Base-by-base conservation (phyloP, 2,329 filamentous ascomycete species). In the Aspergillus quadricinctus region DNA sequence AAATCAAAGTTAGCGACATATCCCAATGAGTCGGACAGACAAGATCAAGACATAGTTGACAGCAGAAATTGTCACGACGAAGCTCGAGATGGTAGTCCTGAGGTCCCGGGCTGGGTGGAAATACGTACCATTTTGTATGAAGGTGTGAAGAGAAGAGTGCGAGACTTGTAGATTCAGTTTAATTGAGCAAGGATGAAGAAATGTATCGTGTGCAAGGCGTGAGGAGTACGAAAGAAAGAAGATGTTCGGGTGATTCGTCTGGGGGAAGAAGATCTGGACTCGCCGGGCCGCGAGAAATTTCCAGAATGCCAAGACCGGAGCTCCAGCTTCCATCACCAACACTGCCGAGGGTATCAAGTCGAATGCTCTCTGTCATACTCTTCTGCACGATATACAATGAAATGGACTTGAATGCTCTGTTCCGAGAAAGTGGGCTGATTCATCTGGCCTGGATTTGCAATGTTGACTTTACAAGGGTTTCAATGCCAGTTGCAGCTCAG, bases 231-330 rank as follows among this genome's bases (percentile, higher is more conserved):
- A 66, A 66, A 65, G 63, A 64, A 62, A 70, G 61, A 65, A 64
- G 64, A 66, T 29, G 40, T 53, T 43, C 27, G 50, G 63, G 56
- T 59, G 61, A 64, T 56, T 60, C 53, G 64, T 67, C 64, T 63
- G 68, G 68, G 64, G 63, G 63, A 70, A 64, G 64, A 68, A 68
- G 68, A 70, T 67, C 67, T 65, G 65, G 66, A 64, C 60, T 69
- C 60, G 58, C 48, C 48, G 49, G 53, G 52, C 59, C 60, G 62
- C 66, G 72, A 74, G 72, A 75, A 75, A 74, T 75, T 75, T 75
- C 72, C 72, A 75, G 72, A 75, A 75, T 74, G 72, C 72, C 72
- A 75, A 75, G 72, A 72, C 72, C 63, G 61, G 54, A 56, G 54
- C 23, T 23, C 23, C 23, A 65, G 63, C 61, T 67, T 61, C 61